Percentiles rank a stretch among this genome's conserved stretches.
phyloP scores from a whole-genome alignment of 768 basidiomycete genomes.

The Albatrellus ellisii region DNA sequence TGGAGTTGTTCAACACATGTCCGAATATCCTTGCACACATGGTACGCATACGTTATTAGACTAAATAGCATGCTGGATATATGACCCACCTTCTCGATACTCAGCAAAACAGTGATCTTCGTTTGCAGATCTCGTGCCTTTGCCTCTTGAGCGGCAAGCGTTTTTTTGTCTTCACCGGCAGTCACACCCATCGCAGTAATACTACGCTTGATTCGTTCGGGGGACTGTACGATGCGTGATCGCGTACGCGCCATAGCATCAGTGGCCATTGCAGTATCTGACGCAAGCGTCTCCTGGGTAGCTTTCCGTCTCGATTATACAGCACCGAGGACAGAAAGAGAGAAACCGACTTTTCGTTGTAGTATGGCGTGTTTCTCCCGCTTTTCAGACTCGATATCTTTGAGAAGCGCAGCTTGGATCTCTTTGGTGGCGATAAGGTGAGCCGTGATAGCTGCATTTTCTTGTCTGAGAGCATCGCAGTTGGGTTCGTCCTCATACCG shows the following conservation, averaged over 20 bases:
- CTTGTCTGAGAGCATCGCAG: slow-evolving; percentile 42
- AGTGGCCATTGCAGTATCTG: slow-evolving; percentile 42
- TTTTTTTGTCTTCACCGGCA: slow-evolving; percentile 58
- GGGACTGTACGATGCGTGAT: slow-evolving; percentile 79
- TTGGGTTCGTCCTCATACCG: slow-evolving; percentile 58
- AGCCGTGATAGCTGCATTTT: slow-evolving; percentile 48
- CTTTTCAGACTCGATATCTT: slow-evolving; percentile 62
- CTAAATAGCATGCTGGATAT: slow-evolving; percentile 5
- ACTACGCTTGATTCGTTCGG: slow-evolving; percentile 76
- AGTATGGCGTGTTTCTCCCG: slow-evolving; percentile 51
- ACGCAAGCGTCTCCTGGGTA: slow-evolving; percentile 43
- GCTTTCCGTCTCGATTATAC: background rate
- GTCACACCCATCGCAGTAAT: slow-evolving; percentile 65
- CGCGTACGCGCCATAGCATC: slow-evolving; percentile 53
- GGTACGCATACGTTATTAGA: slow-evolving; percentile 2
- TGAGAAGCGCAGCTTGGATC: slow-evolving; percentile 39
- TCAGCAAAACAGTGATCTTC: slow-evolving; percentile 56
- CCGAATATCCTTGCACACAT: slow-evolving; percentile 44
- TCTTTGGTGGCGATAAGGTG: slow-evolving; percentile 63
- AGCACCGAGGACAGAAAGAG: background rate
- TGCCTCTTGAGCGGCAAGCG: slow-evolving; percentile 47
- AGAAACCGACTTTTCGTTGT: slow-evolving; percentile 41
- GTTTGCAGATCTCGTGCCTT: slow-evolving; percentile 69
- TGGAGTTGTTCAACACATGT: slow-evolving; percentile 66
- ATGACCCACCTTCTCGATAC: slow-evolving; percentile 55